Conservation (phyloP, 345 rosid genomes). For the Eucalyptus lansdowneana region DNA sequence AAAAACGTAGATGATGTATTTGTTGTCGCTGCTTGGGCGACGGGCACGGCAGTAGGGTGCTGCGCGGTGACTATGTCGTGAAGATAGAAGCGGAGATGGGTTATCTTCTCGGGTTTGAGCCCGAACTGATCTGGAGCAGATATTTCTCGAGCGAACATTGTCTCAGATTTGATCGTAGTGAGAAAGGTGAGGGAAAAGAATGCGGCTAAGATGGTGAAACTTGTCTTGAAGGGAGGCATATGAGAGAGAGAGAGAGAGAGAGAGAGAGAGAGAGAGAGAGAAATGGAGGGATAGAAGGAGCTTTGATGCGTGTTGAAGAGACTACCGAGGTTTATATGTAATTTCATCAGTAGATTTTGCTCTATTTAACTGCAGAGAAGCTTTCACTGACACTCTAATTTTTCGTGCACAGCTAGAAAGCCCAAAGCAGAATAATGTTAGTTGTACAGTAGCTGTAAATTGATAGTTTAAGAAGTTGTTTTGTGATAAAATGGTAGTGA, state of each 20-base stretch:
- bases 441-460: not conserved
- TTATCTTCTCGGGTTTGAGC: slow-evolving; percentile 4
- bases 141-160: not conserved
- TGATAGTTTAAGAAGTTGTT: not conserved
- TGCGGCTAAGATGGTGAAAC: not conserved
- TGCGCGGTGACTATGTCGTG: slow-evolving; percentile 11
- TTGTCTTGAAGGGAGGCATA: not conserved
- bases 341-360: not conserved
- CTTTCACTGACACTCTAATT: not conserved
- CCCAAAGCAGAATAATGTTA: not conserved
- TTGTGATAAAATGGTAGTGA: not conserved
- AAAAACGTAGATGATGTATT: not conserved
- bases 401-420: not conserved
- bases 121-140: not conserved
- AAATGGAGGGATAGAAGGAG: not conserved
- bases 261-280: not conserved
- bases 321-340: not conserved
- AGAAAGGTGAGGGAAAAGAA: not conserved
- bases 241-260: not conserved
- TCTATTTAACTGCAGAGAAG: not conserved
- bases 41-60: slow-evolving; percentile 4
- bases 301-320: not conserved
- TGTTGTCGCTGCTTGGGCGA: slow-evolving; percentile 8
- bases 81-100: slow-evolving; percentile 29
- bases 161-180: not conserved